phyloP scores from a whole-genome alignment of 352 stramenopile genomes.

The Phytophthora pistaciae region DNA sequence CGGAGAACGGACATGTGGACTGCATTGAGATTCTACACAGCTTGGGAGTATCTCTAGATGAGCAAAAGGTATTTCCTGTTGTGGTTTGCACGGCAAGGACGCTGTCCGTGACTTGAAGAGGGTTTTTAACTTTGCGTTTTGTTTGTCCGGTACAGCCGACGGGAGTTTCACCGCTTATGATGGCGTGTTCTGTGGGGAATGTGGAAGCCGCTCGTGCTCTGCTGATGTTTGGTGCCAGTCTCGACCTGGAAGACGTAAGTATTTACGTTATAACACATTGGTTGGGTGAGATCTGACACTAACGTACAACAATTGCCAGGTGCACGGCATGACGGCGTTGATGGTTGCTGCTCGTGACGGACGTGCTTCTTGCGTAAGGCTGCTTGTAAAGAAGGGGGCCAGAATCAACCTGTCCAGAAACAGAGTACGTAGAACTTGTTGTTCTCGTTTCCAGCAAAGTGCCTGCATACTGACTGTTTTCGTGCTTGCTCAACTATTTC shows the following conservation, averaged over 20 bases:
- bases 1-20: slow-evolving; percentile 84
- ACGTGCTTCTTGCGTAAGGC: slow-evolving; percentile 66
- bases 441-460: background rate
- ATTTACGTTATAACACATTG: background rate
- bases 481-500: slow-evolving; percentile 1
- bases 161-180: slow-evolving; percentile 84
- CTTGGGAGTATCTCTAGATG: slow-evolving; percentile 82
- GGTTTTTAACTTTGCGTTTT: slow-evolving; percentile 12
- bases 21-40: slow-evolving; percentile 85
- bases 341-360: slow-evolving; percentile 85
- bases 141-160: slow-evolving; percentile 59
- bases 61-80: slow-evolving; percentile 70
- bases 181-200: slow-evolving; percentile 88
- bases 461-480: slow-evolving; percentile 14
- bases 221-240: slow-evolving; percentile 86
- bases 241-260: slow-evolving; percentile 87
- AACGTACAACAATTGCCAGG: slow-evolving; percentile 45
- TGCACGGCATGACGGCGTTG: slow-evolving; percentile 83
- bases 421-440: slow-evolving; percentile 49
- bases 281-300: slow-evolving; percentile 2
- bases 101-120: background rate
- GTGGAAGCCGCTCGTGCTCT: slow-evolving; percentile 82
- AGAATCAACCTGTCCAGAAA: slow-evolving; percentile 87
- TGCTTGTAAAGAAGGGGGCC: slow-evolving; percentile 84
- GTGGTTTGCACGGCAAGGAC: background rate